Evolutionary conservation across 1,139 yeast genomes (phyloP).

Genomic region (Diutina scorzettiae): DNA sequence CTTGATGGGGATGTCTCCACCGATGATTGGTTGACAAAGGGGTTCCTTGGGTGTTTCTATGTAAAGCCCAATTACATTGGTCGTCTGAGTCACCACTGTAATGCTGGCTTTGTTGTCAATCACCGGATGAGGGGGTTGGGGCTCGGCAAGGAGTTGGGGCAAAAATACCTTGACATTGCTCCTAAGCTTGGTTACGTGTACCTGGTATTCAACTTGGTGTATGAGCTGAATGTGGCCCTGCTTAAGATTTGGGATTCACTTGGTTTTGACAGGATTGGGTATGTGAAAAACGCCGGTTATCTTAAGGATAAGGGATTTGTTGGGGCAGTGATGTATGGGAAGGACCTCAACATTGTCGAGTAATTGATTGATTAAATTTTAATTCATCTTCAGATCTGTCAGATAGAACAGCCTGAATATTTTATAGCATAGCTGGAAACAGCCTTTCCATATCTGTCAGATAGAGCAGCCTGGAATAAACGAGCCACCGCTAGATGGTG

Average conservation of each 20-base stretch:
- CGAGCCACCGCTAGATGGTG: no score
- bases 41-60: conserved; percentile 56
- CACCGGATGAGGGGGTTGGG: conserved; percentile 43
- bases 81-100: conserved; percentile 67
- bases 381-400: not conserved
- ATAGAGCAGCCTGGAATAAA: no score
- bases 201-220: conserved; percentile 75
- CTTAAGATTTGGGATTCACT: conserved; percentile 60
- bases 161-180: conserved; percentile 49
- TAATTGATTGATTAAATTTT: not conserved
- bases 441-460: no score
- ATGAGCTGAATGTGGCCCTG: conserved; percentile 60
- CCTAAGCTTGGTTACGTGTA: conserved; percentile 62
- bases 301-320: conserved; percentile 45
- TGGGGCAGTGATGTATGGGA: conserved; percentile 60
- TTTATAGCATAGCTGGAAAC: no score
- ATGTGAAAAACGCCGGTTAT: conserved; percentile 51
- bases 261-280: conserved; percentile 66
- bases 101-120: conserved; percentile 66
- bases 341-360: conserved; percentile 22
- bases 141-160: conserved; percentile 53
- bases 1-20: conserved; percentile 10
- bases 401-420: not conserved
- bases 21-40: conserved; percentile 25
- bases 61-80: conserved; percentile 72